Conservation (phyloP, 208 protist genomes). For the Novymonas esmeraldas region DNA sequence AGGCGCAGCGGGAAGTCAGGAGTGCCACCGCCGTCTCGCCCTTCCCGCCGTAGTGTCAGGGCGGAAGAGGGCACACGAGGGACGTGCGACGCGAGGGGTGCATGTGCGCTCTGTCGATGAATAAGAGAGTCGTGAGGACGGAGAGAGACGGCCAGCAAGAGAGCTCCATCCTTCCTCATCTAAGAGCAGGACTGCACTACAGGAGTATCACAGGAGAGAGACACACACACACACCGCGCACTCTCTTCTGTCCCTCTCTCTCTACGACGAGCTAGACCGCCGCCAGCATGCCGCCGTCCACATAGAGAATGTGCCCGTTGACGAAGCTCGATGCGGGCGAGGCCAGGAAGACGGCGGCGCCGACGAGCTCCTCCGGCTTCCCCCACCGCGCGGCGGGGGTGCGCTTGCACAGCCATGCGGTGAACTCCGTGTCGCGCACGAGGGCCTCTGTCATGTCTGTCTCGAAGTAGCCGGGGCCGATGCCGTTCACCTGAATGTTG, state of each 20-base stretch:
- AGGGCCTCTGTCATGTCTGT: slow-evolving; percentile 32
- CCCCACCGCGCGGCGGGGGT: slow-evolving; percentile 35
- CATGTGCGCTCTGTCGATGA: no score
- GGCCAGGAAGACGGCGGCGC: slow-evolving; percentile 36
- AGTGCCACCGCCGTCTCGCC: no score
- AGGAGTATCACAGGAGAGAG: no score
- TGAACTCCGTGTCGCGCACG: slow-evolving; percentile 20
- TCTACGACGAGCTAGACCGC: slow-evolving; percentile 12
- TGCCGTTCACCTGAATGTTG: slow-evolving; percentile 48
- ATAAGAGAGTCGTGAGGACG: no score
- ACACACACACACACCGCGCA: no score
- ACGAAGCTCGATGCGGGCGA: slow-evolving; percentile 30
- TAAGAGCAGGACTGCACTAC: no score
- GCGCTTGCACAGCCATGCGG: slow-evolving; percentile 22
- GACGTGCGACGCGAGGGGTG: background rate
- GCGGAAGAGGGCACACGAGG: background rate
- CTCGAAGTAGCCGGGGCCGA: slow-evolving; percentile 40
- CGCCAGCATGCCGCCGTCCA: slow-evolving; percentile 40
- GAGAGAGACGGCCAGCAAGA: background rate
- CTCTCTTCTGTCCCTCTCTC: no score
- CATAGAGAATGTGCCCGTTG: slow-evolving; percentile 30
- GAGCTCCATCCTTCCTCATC: no score
- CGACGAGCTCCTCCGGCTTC: slow-evolving; percentile 35
- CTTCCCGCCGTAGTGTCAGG: no score
- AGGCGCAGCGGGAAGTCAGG: no score